A percentile compares a stretch with the other conserved stretches of the same genome.
Conservation (phyloP, 2,329 filamentous ascomycete species). For the Pseudocercospora macadamiae region DNA sequence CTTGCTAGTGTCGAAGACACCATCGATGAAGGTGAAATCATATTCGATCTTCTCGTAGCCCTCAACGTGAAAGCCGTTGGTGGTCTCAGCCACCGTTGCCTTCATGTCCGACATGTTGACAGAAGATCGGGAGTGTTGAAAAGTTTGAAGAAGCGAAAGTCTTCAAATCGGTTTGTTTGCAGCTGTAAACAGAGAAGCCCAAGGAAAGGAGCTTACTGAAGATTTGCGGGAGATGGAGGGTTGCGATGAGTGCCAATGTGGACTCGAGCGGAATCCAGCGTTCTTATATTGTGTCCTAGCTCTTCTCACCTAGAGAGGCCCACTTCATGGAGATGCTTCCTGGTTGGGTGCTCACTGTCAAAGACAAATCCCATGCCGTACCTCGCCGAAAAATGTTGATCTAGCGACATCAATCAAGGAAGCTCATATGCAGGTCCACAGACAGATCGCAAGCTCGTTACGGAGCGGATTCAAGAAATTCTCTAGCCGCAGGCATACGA, state of each 20-base stretch:
- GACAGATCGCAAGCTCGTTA: conserved; percentile 8
- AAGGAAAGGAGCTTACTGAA: conserved; percentile 19
- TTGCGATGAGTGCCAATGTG: not conserved
- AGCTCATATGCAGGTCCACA: conserved; percentile 17
- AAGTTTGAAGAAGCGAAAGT: conserved; percentile 5
- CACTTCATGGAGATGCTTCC: not conserved
- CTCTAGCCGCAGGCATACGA: conserved; percentile 18
- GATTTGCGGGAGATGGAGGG: conserved; percentile 4
- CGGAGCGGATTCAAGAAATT: conserved; percentile 10
- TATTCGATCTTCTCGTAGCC: conserved; percentile 78
- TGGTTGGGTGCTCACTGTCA: conserved; percentile 3
- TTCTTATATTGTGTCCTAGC: conserved; percentile 14
- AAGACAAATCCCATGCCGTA: conserved; percentile 11
- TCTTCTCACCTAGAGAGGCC: not conserved
- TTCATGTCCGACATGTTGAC: conserved; percentile 69
- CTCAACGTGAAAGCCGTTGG: conserved; percentile 68
- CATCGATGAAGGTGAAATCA: conserved; percentile 73
- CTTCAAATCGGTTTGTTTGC: conserved; percentile 11
- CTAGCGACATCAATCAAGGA: conserved; percentile 3
- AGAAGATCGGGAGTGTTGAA: not conserved
- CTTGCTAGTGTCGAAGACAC: conserved; percentile 65
- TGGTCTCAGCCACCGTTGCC: conserved; percentile 65
- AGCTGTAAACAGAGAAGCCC: conserved; percentile 10
- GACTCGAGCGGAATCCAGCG: not conserved
- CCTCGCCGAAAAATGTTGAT: conserved; percentile 14